Conservation (phyloP, 352 stramenopile genomes). For the Globisporangium lucens region DNA sequence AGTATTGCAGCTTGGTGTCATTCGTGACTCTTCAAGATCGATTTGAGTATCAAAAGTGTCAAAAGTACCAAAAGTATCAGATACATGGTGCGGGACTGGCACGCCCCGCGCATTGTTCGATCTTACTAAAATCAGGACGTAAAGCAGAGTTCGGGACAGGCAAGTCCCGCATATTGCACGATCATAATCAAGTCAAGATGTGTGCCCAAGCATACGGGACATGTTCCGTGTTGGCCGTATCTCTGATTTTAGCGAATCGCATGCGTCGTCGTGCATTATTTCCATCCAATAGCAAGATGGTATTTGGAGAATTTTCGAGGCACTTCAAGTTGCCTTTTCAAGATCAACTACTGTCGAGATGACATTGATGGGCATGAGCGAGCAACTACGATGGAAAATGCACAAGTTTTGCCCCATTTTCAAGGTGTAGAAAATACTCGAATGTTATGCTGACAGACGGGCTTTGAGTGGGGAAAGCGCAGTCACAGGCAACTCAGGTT, state of each 20-base stretch:
- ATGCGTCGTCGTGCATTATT: neutral
- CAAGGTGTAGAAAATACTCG: conserved; percentile 14
- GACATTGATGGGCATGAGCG: neutral
- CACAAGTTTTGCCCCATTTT: neutral
- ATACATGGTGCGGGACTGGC: neutral
- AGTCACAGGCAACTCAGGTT: neutral
- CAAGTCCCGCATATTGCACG: neutral
- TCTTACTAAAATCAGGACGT: too few relatives aligned
- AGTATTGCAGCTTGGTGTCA: neutral
- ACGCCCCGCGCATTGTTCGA: neutral
- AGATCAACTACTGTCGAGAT: conserved; percentile 2
- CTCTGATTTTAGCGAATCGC: neutral
- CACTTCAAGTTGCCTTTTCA: conserved; percentile 7
- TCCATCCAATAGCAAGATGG: conserved; percentile 5
- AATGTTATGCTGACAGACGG: neutral
- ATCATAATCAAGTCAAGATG: too few relatives aligned
- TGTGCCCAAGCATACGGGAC: too few relatives aligned
- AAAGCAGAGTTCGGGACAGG: too few relatives aligned
- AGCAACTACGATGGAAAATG: conserved; percentile 8
- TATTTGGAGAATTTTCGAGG: conserved; percentile 5
- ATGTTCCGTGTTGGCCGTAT: neutral
- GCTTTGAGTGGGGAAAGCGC: neutral
- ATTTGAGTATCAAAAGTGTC: neutral
- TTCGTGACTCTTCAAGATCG: conserved; percentile 4
- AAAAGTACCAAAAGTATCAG: neutral